A percentile compares a stretch with the other conserved stretches of the same genome.
phyloP scores from a whole-genome alignment of 1,284 basidiomycete species.

The Porphyrellus sp. region DNA sequence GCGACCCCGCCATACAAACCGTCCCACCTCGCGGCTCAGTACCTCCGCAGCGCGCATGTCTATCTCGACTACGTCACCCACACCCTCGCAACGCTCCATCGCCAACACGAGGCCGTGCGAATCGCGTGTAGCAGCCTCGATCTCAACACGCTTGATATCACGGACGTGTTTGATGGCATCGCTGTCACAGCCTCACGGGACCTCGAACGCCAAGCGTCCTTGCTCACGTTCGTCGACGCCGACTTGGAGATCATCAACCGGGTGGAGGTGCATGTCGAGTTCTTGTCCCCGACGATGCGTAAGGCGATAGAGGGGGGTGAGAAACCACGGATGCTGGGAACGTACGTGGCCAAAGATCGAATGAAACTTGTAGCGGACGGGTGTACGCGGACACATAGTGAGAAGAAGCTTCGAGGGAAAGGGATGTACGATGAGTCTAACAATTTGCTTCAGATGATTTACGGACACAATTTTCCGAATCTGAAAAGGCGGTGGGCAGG shows the following conservation, averaged over 20 bases:
- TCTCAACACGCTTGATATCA: conserved; percentile 62
- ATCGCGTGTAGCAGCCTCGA: conserved; percentile 70
- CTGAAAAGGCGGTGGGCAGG: conserved; percentile 51
- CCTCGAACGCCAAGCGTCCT: conserved; percentile 56
- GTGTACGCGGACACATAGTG: conserved; percentile 69
- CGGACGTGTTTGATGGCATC: conserved; percentile 67
- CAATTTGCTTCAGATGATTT: conserved; percentile 50
- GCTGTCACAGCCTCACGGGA: conserved; percentile 53
- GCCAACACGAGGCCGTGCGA: conserved; percentile 62
- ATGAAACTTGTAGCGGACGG: conserved; percentile 78
- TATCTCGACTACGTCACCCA: conserved; percentile 60
- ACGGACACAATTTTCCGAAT: conserved; percentile 47
- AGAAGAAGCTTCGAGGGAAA: conserved; percentile 21
- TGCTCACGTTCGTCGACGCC: conserved; percentile 60
- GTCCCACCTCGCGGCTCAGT: conserved; percentile 60
- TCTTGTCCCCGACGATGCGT: conserved; percentile 61
- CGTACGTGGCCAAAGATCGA: conserved; percentile 73
- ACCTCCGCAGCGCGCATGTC: conserved; percentile 56
- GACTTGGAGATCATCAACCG: conserved; percentile 66
- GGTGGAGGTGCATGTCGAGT: conserved; percentile 69
- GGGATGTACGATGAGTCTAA: not conserved
- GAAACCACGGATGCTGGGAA: conserved; percentile 65
- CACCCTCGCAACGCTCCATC: conserved; percentile 49
- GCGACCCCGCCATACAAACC: conserved; percentile 69
- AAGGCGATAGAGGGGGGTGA: conserved; percentile 68